Evolutionary conservation across 768 basidiomycete genomes (phyloP), one percentile per base, ranked within the genome.

Genomic region (Boletus bicolor): DNA sequence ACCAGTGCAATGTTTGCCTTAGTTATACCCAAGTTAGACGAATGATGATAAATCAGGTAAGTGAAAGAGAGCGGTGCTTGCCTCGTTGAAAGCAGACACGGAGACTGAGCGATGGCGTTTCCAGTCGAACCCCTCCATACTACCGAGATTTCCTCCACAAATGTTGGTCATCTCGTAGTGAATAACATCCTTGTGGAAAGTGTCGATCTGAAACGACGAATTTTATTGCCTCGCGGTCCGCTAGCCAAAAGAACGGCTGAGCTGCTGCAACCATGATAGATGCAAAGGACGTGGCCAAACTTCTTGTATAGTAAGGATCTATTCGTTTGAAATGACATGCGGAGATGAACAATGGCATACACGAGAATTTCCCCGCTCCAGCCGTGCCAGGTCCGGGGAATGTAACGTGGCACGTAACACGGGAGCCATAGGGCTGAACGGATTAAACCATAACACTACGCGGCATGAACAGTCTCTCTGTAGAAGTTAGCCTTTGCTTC

Each of bases 41-140:
- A 26, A 53, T 6, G 7, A 19, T 0, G 32, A 0, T 8, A 30
- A 21, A 48, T 21, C 14, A 26, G 15, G 15, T 9, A n/a, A n/a
- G 28, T 35, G 17, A 39, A n/a, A 26, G 11, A 21, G 15, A 15
- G 45, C 21, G 21, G 21, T 24, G 21, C 64, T 46, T 52, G 69
- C 80, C 67, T 81, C 81, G 45, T 74, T 79, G 64, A 82, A 82
- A 0, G 81, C 81, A 10, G 77, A 74, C 51, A 76, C 79, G 21
- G 78, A 68, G 0, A 79, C 69, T 10, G 62, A 65, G 39, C 77
- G 71, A 56, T 81, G 79, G 2, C 77, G 70, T 47, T 76, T 76
- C 80, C 80, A 82, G 17, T 77, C 73, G 0, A 72, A 50, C 6
- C 74, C 77, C 45, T 78, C 79, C 0, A 65, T 61, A 5, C 75